Percentiles rank a stretch among this genome's conserved stretches.
Conservation (phyloP, 768 basidiomycete species). For the Tricholoma terreum region DNA sequence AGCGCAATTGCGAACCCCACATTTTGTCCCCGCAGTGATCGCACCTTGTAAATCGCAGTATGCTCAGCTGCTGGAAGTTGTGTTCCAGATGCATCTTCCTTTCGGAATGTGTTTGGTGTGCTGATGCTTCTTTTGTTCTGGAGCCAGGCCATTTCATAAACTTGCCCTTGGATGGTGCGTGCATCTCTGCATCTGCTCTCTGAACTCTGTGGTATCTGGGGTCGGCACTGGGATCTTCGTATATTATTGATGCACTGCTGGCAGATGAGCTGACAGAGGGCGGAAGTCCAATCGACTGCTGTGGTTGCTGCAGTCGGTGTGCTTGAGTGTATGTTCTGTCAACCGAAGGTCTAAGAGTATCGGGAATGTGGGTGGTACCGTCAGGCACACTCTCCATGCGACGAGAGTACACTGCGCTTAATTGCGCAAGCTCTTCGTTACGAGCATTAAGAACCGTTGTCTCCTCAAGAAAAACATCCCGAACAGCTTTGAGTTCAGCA, state of each 20-base stretch:
- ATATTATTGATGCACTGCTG: constrained; percentile 41
- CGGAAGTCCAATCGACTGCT: constrained; percentile 25
- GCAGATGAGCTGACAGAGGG: constrained; percentile 44
- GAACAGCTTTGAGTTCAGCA: constrained; percentile 77
- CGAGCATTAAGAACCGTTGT: constrained; percentile 85
- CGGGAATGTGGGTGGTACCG: constrained; percentile 26
- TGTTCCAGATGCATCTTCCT: constrained; percentile 58
- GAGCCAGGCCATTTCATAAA: constrained; percentile 71
- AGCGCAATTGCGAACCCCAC: constrained; percentile 96
- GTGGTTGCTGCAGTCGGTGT: constrained; percentile 30
- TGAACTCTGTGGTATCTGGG: constrained; percentile 34
- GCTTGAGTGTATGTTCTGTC: constrained; percentile 27
- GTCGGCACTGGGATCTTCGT: constrained; percentile 46
- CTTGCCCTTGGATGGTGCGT: constrained; percentile 52
- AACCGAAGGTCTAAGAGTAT: constrained; percentile 20
- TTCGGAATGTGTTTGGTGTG: constrained; percentile 28
- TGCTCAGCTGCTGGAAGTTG: constrained; percentile 84
- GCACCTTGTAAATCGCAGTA: constrained; percentile 86
- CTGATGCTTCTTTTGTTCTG: constrained; percentile 44
- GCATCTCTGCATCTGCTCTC: constrained; percentile 45
- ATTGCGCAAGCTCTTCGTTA: constrained; percentile 89
- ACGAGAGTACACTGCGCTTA: constrained; percentile 78
- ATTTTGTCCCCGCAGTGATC: constrained; percentile 97
- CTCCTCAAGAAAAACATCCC: constrained; percentile 88
- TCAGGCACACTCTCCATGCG: constrained; percentile 62